A percentile compares a stretch with the other conserved stretches of the same genome.
These are phyloP conservation scores for Ceratocystis albifundus DNA, from an alignment of 2,329 filamentous ascomycete genomes.

Conservation along the genomic window DNA sequence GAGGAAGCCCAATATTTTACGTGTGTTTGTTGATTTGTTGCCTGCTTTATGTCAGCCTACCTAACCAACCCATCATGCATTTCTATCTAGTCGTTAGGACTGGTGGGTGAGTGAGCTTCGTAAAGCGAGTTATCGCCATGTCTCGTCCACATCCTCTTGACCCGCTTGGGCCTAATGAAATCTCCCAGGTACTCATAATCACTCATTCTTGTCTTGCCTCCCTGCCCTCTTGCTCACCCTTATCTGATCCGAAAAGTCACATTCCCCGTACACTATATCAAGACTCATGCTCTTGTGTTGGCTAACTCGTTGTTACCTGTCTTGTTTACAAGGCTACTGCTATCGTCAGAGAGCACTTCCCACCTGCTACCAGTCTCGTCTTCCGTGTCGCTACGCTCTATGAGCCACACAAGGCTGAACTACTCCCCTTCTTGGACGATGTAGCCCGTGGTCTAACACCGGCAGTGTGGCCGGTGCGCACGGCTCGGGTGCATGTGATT, in stretches of 20 bases:
- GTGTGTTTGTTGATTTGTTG: too few species aligned
- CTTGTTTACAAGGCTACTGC: conserved; percentile 8
- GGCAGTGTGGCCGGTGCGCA: conserved; percentile 28
- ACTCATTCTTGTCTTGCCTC: neutral
- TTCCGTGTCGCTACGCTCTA: conserved; percentile 42
- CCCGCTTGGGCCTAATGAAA: conserved; percentile 27
- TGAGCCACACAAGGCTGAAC: conserved; percentile 40
- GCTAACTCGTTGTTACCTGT: neutral
- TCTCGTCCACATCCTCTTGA: conserved; percentile 27
- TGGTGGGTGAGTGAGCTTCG: too few species aligned
- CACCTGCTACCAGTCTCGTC: conserved; percentile 26
- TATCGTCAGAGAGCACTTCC: conserved; percentile 18
- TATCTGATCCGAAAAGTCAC: neutral
- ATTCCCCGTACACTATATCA: neutral
- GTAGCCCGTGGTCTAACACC: conserved; percentile 28
- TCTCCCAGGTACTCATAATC: conserved; percentile 23
- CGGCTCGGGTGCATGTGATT: conserved; percentile 34
- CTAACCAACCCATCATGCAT: too few species aligned
- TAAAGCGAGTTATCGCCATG: neutral
- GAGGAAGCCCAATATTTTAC: too few species aligned
- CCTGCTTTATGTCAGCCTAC: too few species aligned
- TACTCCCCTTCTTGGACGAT: conserved; percentile 36
- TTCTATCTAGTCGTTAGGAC: too few species aligned
- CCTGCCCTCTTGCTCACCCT: conserved; percentile 11
- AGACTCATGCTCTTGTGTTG: neutral